phyloP scores from a whole-genome alignment of 768 basidiomycete genomes.

The Termitomyces bulborhizus region DNA sequence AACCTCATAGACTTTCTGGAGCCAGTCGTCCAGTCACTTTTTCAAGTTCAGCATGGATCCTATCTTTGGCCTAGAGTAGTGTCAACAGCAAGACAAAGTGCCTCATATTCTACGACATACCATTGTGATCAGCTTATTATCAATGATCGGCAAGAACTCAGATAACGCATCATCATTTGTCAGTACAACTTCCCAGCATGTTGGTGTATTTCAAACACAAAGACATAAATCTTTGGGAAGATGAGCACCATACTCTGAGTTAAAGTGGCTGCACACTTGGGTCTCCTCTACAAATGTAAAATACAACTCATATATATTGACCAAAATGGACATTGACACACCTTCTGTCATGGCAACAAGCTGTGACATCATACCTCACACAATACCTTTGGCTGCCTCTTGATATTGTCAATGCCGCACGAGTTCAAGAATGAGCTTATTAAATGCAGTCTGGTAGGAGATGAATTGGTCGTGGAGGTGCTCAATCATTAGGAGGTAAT shows the following conservation, averaged over 20 bases:
- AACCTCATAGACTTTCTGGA: constrained; percentile 6
- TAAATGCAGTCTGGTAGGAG: constrained; percentile 67
- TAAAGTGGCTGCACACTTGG: constrained; percentile 58
- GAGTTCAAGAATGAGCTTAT: constrained; percentile 69
- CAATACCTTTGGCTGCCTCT: constrained; percentile 58
- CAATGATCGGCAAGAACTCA: constrained; percentile 60
- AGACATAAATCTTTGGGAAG: constrained; percentile 79
- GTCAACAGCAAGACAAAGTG: background rate
- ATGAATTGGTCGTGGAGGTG: constrained; percentile 62
- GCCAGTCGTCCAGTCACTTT: constrained; percentile 1
- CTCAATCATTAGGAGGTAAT: constrained; percentile 55
- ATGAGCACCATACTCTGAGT: constrained; percentile 63
- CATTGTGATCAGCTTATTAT: constrained; percentile 50
- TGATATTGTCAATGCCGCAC: constrained; percentile 60
- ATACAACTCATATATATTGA: background rate
- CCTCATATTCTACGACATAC: constrained; percentile 16
- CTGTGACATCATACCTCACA: constrained; percentile 59
- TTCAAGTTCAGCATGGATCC: constrained; percentile 11
- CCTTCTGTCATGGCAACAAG: constrained; percentile 64
- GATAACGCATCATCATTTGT: constrained; percentile 39
- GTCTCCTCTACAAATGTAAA: constrained; percentile 51
- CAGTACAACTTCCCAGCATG: constrained; percentile 63
- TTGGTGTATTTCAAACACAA: constrained; percentile 68
- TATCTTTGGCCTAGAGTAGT: constrained; percentile 6
- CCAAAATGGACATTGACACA: constrained; percentile 18